These are phyloP conservation scores for Teratosphaeria pseudoeucalypti DNA, from an alignment of 2,329 filamentous ascomycete genomes.

Conservation along the genomic window DNA sequence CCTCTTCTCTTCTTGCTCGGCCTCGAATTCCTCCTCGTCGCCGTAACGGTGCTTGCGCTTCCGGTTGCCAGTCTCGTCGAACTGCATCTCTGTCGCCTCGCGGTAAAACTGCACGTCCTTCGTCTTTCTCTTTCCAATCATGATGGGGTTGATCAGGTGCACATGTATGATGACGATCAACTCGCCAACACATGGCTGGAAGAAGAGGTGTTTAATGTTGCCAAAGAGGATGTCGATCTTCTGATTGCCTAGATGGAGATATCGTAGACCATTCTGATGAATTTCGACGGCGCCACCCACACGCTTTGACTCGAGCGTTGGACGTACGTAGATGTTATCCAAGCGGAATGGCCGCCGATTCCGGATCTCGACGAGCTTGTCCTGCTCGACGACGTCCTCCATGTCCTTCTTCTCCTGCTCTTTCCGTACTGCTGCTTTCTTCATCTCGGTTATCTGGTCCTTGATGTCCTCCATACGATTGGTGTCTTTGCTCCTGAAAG, in stretches of 20 bases:
- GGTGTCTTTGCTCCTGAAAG: constrained; percentile 83
- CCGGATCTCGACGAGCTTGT: constrained; percentile 89
- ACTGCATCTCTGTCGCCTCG: constrained; percentile 96
- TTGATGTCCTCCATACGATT: constrained; percentile 84
- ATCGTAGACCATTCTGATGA: constrained; percentile 96
- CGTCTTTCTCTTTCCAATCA: constrained; percentile 97
- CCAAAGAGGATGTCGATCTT: constrained; percentile 91
- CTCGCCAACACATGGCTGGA: constrained; percentile 93
- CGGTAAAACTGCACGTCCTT: constrained; percentile 98
- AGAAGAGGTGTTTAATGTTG: constrained; percentile 97
- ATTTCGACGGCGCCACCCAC: constrained; percentile 94
- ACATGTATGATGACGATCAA: constrained; percentile 97
- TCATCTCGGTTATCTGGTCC: constrained; percentile 88
- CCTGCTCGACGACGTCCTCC: constrained; percentile 98
- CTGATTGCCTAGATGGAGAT: constrained; percentile 70
- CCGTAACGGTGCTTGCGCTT: constrained; percentile 97
- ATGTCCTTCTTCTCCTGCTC: constrained; percentile 99
- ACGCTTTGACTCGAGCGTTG: constrained; percentile 91
- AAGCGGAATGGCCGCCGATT: constrained; percentile 84
- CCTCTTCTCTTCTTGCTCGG: constrained; percentile 91
- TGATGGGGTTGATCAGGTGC: constrained; percentile 94
- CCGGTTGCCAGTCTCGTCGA: constrained; percentile 95
- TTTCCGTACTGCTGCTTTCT: constrained; percentile 80
- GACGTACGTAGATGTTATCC: constrained; percentile 90
- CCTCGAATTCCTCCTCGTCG: constrained; percentile 97